phyloP scores from a whole-genome alignment of 306 rosid genomes.

The Glycyrrhiza uralensis region DNA sequence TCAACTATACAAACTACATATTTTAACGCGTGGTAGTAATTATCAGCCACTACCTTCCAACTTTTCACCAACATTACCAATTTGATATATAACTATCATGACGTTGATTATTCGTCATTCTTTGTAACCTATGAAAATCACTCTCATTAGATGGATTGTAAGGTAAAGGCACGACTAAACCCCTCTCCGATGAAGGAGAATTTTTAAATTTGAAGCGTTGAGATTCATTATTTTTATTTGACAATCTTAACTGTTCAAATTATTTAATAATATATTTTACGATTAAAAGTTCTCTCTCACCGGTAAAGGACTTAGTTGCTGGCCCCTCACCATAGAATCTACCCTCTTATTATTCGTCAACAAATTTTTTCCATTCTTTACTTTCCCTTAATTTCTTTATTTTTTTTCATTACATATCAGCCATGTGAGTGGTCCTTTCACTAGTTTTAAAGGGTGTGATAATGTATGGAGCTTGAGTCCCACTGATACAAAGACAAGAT shows the following conservation, averaged over 20 bases:
- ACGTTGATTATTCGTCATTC: slow-evolving; percentile 21
- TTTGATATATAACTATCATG: slow-evolving; percentile 19
- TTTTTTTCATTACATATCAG: not conserved
- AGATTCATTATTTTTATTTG: too few relatives aligned
- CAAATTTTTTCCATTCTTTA: not conserved
- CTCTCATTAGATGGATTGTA: too few relatives aligned
- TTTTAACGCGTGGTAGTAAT: slow-evolving; percentile 24
- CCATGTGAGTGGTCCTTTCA: slow-evolving; percentile 52
- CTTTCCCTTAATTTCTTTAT: too few relatives aligned
- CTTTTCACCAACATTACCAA: slow-evolving; percentile 27
- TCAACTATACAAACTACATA: slow-evolving; percentile 26
- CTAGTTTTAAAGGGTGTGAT: slow-evolving; percentile 26
- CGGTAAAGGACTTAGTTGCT: too few relatives aligned
- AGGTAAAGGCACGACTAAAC: too few relatives aligned
- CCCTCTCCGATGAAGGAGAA: too few relatives aligned
- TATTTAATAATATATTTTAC: too few relatives aligned
- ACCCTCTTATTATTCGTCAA: not conserved
- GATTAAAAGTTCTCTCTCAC: too few relatives aligned
- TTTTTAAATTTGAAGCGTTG: too few relatives aligned
- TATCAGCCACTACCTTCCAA: slow-evolving; percentile 20
- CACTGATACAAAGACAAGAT: slow-evolving; percentile 35
- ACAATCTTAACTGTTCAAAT: too few relatives aligned
- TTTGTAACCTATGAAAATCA: not conserved
- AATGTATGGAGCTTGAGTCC: slow-evolving; percentile 39
- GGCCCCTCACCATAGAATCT: too few relatives aligned